Evolutionary conservation across 441 rosid species (phyloP).

Genomic region (Isatis lusitanica): DNA sequence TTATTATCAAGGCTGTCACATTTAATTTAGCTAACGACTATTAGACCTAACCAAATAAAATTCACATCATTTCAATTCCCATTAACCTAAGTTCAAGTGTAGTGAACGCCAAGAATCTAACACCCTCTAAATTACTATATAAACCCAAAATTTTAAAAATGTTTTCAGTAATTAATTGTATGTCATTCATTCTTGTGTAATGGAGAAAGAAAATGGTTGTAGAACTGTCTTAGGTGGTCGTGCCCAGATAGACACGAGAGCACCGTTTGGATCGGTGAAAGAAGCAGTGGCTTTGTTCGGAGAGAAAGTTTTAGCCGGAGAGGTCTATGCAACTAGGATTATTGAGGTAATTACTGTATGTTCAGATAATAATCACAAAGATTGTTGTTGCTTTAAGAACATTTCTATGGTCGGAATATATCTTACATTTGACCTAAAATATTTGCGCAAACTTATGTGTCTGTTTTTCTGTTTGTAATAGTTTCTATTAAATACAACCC

Average conservation of each 20-base stretch:
- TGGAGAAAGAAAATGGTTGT: constrained; percentile 34
- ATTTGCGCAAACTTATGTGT: neutral
- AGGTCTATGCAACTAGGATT: constrained; percentile 52
- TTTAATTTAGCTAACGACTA: constrained; percentile 15
- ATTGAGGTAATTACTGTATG: constrained; percentile 43
- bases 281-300: constrained; percentile 88
- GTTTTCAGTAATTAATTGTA: neutral
- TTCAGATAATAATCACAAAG: neutral
- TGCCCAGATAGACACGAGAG: constrained; percentile 72
- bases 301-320: constrained; percentile 64
- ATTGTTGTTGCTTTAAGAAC: neutral
- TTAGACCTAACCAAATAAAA: constrained; percentile 15
- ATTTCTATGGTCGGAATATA: neutral
- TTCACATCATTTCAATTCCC: constrained; percentile 10
- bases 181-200: neutral
- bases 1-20: constrained; percentile 21
- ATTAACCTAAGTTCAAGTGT: constrained; percentile 35
- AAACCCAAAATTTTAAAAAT: neutral
- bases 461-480: too few relatives aligned
- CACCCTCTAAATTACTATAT: constrained; percentile 4
- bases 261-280: constrained; percentile 76
- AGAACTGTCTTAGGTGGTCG: constrained; percentile 38
- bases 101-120: constrained; percentile 37
- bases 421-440: neutral
- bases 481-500: neutral